These are phyloP conservation scores for Botryotinia convoluta DNA, from an alignment of 2,329 filamentous ascomycete species.

Conservation along the genomic window DNA sequence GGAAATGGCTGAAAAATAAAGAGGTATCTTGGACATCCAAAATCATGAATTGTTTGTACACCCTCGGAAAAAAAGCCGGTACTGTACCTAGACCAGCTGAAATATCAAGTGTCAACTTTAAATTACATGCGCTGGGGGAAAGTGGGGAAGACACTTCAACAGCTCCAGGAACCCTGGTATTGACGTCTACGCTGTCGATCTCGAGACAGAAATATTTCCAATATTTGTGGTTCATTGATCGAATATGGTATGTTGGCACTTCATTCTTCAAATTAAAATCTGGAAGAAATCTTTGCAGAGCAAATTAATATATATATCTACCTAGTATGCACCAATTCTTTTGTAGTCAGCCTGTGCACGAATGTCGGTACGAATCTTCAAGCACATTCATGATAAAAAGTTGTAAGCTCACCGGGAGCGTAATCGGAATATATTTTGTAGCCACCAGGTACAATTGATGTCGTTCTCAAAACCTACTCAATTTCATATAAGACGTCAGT, in stretches of 20 bases:
- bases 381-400: background rate
- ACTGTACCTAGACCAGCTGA: slow-evolving; percentile 14
- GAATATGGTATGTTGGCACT: background rate
- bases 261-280: background rate
- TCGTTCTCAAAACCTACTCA: background rate
- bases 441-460: too few relatives aligned
- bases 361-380: background rate
- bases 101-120: slow-evolving; percentile 10
- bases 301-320: too few relatives aligned
- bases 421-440: background rate
- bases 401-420: background rate
- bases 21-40: background rate
- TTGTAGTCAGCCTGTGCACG: background rate
- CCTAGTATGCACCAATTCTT: background rate
- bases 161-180: background rate
- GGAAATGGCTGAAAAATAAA: background rate
- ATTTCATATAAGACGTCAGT: too few relatives aligned
- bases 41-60: background rate
- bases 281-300: background rate
- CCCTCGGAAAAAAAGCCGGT: background rate
- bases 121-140: background rate
- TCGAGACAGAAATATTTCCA: background rate
- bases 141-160: background rate
- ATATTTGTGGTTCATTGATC: background rate
- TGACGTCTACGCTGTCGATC: background rate